Evolutionary conservation across 352 stramenopile genomes (phyloP), one percentile per base, ranked within the genome.

Genomic region (Phytophthora citrophthora): DNA sequence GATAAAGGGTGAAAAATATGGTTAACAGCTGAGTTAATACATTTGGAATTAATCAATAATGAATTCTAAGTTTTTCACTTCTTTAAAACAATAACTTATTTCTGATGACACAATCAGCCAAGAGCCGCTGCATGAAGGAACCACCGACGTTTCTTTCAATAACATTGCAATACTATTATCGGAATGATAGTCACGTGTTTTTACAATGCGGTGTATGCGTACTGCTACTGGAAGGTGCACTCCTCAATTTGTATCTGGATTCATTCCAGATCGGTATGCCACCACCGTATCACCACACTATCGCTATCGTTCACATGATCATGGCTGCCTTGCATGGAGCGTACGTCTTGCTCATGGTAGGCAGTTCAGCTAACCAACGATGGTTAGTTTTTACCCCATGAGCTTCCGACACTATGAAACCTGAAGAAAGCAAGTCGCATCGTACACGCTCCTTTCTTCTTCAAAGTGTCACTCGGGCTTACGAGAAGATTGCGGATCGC

Each of bases 241-340:
- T 48, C 23, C 36, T 70, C 32, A 31, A 57, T 20, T 11, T 18
- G 18, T 65, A 51, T 43, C 49, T 68, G 16, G 44, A 64, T 3
- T 57, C 41, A 2, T 69, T 48, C 13, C 26, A 43, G 9, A 61
- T 72, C 18, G 63, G 63, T 4, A 53, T 72, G 50, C 12, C 61
- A 20, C n/a, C 55, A 7, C 54, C 46, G 7, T 61, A 67, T 40
- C 61, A 66, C 23, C 24, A 44, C 20, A 48, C 13, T 0, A 61
- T 74, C n/a, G 51, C 53, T 5, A 29, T 31, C 3, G 48, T 52
- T 43, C 48, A 77, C 49, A 59, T 47, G 4, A 8, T 49, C 24
- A 40, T 74, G 41, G 65, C 55, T 9, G 60, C 20, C 9, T 10
- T 74, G 18, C 70, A 77, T 45, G 52, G 18, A 5, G 2, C 53